phyloP scores from a whole-genome alignment of 164 flowering plant species.

The Umbilicus rupestris region DNA sequence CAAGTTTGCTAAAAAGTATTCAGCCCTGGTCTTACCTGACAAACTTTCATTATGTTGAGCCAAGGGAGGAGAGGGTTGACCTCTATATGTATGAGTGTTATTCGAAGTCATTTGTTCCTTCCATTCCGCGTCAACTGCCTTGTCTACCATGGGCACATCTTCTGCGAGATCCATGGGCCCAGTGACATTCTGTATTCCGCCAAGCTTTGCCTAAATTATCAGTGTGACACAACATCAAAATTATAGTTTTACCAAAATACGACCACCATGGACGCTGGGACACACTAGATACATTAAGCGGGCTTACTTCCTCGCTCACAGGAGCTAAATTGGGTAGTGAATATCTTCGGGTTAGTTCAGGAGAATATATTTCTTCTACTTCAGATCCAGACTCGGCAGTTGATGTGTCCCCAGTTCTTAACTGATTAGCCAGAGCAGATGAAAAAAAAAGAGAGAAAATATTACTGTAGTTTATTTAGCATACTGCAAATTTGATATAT shows the following conservation, averaged over 20 bases:
- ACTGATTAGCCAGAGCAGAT: conserved; percentile 1
- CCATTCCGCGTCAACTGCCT: conserved; percentile 12
- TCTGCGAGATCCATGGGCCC: not conserved
- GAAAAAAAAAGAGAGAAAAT: not conserved
- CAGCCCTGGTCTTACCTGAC: not conserved
- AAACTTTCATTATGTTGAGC: too few relatives aligned
- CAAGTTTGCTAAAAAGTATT: not conserved
- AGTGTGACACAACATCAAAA: not conserved
- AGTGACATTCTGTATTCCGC: not conserved
- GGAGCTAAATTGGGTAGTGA: not conserved
- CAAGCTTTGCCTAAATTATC: not conserved
- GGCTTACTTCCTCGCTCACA: not conserved
- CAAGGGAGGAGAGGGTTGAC: not conserved
- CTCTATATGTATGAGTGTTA: not conserved
- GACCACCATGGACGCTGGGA: too few relatives aligned
- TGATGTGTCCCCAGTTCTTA: conserved; percentile 10
- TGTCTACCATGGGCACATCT: conserved; percentile 10
- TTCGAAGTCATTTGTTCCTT: conserved; percentile 1
- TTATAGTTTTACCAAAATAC: too few relatives aligned
- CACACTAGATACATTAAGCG: not conserved
- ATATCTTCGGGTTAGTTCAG: not conserved
- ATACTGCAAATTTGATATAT: not conserved
- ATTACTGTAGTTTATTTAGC: not conserved
- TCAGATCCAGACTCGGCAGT: conserved; percentile 8
- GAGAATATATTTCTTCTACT: not conserved